Evolutionary conservation across 208 protist species (phyloP), one percentile per base, ranked within the genome.

Genomic region (Crithidia acanthocephali): DNA sequence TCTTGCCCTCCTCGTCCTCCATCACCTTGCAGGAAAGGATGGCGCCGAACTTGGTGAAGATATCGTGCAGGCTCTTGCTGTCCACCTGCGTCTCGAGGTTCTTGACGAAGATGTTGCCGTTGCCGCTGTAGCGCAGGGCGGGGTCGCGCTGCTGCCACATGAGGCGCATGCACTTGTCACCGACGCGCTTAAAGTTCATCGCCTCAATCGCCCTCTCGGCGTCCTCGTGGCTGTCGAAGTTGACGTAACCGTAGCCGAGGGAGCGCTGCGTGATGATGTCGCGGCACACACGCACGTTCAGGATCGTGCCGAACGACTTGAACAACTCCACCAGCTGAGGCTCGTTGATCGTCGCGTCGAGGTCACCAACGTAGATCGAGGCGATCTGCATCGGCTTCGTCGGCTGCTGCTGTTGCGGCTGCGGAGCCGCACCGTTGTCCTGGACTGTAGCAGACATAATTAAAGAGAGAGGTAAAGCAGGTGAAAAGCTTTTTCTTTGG

Each of bases 71-170:
- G 20, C 84, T 81, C 80, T 99, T 98, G 85, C 98, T 98, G 85
- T 99, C 98, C 58, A 99, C 97, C 42, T 87, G 80, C 72, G 81
- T 87, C 83, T 98, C 93, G 20, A 99, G 90, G 86, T 99, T 99
- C 88, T 99, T 99, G 63, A 99, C 98, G 80, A 99, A 99, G 68
- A 99, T 93, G 90, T 99, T 99, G 85, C 98, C 95, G 72, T 94
- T 93, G 70, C 98, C 98, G 50, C 93, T 98, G 84, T 99, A 98
- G 70, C 99, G 95, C 20, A 99, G 82, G 20, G 94, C 85, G 42
- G 99, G 98, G 76, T 99, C 98, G 59, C 98, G 95, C 86, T 99
- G 98, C 70, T 96, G 97, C 98, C 98, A 99, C 99, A 99, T 99
- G 77, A 99, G 98, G 53, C 98, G 98, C 70, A 98, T 94, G 57